Conservation (phyloP, 345 rosid genomes). For the Lepidium didymum region DNA sequence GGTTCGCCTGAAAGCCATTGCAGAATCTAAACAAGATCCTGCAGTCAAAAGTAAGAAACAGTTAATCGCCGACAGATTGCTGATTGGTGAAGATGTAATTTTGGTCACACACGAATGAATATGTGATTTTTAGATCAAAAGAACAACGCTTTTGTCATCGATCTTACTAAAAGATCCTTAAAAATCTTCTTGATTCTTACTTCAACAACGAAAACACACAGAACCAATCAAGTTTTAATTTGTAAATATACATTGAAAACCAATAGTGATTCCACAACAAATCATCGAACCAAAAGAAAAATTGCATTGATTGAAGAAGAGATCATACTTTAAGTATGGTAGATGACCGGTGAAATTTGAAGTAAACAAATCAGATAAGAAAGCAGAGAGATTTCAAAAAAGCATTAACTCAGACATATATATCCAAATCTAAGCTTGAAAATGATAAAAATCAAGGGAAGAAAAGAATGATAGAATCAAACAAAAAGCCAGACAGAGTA, state of each 20-base stretch:
- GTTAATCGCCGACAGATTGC: neutral
- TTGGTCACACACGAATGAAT: neutral
- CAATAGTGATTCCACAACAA: neutral
- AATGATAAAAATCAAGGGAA: neutral
- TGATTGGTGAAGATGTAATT: neutral
- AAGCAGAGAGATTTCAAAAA: neutral
- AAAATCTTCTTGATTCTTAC: neutral
- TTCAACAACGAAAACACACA: neutral
- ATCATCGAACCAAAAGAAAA: neutral
- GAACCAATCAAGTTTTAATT: neutral
- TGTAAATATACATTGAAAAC: neutral
- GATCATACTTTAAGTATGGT: too few species aligned
- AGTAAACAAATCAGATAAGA: neutral
- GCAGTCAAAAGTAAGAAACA: neutral
- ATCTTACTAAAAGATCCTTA: neutral
- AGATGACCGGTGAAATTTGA: neutral
- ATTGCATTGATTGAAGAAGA: neutral
- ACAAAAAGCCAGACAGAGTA: neutral
- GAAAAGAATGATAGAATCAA: neutral
- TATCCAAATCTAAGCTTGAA: slow-evolving; percentile 5
- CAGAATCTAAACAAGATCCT: slow-evolving; percentile 27
- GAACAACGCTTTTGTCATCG: neutral
- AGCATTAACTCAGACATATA: neutral
- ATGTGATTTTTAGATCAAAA: neutral
- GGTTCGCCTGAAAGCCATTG: slow-evolving; percentile 54